These are phyloP conservation scores for Chalciporus sp. DNA, from an alignment of 1,284 basidiomycete genomes.

Conservation along the genomic window DNA sequence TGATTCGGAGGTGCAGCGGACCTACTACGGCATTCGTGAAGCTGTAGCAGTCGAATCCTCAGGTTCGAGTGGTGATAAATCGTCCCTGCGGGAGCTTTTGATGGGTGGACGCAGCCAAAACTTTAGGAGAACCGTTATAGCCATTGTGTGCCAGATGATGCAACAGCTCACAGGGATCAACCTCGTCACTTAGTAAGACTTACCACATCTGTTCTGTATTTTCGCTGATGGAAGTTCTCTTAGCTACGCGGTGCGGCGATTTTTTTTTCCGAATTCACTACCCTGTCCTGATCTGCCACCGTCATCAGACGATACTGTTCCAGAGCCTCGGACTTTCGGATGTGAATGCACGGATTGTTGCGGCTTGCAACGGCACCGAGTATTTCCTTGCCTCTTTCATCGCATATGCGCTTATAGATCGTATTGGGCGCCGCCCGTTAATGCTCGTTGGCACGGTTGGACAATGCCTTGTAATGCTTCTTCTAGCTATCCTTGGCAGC, in stretches of 20 bases:
- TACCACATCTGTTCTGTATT: neutral
- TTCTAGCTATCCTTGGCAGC: constrained; percentile 26
- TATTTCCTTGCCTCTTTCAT: constrained; percentile 23
- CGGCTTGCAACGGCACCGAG: constrained; percentile 66
- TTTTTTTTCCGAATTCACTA: neutral
- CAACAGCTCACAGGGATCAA: constrained; percentile 64
- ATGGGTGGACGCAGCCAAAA: constrained; percentile 61
- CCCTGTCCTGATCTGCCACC: neutral
- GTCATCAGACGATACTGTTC: constrained; percentile 51
- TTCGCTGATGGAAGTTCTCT: neutral
- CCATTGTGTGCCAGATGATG: constrained; percentile 64
- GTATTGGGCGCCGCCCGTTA: constrained; percentile 30
- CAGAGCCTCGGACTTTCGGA: constrained; percentile 56
- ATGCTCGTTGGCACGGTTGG: constrained; percentile 31
- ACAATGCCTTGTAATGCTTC: constrained; percentile 29
- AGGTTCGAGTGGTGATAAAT: constrained; percentile 4
- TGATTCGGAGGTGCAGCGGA: constrained; percentile 50
- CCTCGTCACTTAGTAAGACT: constrained; percentile 55
- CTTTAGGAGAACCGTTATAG: constrained; percentile 58
- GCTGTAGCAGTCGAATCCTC: constrained; percentile 42
- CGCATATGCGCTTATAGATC: constrained; percentile 24
- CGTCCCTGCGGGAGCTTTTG: constrained; percentile 46
- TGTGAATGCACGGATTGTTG: constrained; percentile 62
- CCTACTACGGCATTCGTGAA: constrained; percentile 53
- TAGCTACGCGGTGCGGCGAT: constrained; percentile 31